These are phyloP conservation scores for Nemania diffusa DNA, from an alignment of 2,329 filamentous ascomycete genomes.

Conservation along the genomic window DNA sequence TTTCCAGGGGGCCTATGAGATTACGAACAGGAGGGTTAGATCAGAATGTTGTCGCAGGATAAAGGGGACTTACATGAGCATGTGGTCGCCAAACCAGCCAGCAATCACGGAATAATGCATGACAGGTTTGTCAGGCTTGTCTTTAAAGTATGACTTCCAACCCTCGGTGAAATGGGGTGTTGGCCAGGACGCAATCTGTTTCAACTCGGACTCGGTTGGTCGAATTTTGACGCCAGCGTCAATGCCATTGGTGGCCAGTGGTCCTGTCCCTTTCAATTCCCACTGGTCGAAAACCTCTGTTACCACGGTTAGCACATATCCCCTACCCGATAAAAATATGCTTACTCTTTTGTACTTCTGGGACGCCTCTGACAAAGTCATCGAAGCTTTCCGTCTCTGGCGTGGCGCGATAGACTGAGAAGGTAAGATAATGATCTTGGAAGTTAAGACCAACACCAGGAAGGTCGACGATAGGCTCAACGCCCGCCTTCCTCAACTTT, in stretches of 20 bases:
- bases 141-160: constrained; percentile 85
- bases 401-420: constrained; percentile 77
- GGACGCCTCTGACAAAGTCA: constrained; percentile 80
- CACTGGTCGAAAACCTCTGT: constrained; percentile 77
- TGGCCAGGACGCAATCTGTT: constrained; percentile 76
- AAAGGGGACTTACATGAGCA: constrained; percentile 60
- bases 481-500: constrained; percentile 74
- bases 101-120: constrained; percentile 86
- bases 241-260: constrained; percentile 80
- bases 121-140: constrained; percentile 86
- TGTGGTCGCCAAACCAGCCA: constrained; percentile 71
- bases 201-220: constrained; percentile 74
- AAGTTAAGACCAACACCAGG: constrained; percentile 81
- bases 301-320: constrained; percentile 22
- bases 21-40: constrained; percentile 1
- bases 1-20: constrained; percentile 74
- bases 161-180: constrained; percentile 78
- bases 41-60: not conserved
- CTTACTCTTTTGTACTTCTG: constrained; percentile 73
- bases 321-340: not conserved
- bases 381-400: constrained; percentile 82
- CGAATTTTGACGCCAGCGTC: constrained; percentile 83
- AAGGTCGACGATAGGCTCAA: constrained; percentile 75
- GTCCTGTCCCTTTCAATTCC: constrained; percentile 82
- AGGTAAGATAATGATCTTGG: constrained; percentile 80